Conservation (phyloP, 139 green algal genomes). For the Micractinium sp. region DNA sequence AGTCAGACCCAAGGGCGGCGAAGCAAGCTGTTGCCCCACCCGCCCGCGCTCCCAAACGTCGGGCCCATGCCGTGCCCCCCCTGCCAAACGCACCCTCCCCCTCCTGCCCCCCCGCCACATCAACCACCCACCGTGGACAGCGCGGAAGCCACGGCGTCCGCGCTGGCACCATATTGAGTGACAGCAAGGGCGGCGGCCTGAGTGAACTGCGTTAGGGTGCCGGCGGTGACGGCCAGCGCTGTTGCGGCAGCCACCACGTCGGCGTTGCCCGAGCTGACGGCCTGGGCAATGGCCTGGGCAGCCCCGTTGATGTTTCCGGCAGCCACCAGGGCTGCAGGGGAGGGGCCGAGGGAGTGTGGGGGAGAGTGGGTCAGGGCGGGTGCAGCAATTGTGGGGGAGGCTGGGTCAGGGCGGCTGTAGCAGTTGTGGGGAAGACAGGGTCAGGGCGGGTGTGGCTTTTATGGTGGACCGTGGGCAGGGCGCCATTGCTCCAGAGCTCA, state of each 20-base stretch:
- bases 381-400: no score
- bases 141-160: background rate
- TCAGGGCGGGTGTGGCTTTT: no score
- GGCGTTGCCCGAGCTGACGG: background rate
- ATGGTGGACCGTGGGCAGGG: no score
- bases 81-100: background rate
- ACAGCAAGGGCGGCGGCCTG: constrained; percentile 9
- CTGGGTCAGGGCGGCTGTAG: no score
- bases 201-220: background rate
- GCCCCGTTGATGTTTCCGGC: constrained; percentile 2
- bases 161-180: constrained; percentile 3
- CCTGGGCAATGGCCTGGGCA: constrained; percentile 3
- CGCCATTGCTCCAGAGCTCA: no score
- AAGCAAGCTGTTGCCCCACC: background rate
- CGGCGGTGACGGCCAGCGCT: background rate
- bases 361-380: background rate
- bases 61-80: no score
- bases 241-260: constrained; percentile 19
- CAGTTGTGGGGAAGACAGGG: no score
- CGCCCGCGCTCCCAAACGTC: background rate
- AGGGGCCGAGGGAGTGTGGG: background rate
- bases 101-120: background rate
- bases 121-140: background rate
- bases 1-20: no score
- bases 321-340: background rate